Evolutionary conservation across 495 filamentous ascomycete species (phyloP).

Genomic region (Neurospora sp.): DNA sequence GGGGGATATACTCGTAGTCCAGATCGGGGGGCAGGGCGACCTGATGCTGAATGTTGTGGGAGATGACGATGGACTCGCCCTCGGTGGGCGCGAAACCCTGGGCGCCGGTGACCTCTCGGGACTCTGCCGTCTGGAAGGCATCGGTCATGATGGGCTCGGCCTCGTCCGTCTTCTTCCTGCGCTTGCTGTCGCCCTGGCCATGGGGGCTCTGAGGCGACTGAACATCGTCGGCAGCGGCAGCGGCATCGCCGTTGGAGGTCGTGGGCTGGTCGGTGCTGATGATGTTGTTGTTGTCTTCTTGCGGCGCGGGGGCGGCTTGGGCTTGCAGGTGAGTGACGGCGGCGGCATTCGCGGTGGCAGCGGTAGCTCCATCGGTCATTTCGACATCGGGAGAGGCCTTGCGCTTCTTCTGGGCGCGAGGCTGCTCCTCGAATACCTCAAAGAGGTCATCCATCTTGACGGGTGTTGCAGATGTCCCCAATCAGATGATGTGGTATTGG

Average conservation of each 20-base stretch:
- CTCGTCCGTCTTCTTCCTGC: constrained; percentile 60
- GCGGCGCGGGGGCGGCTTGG: background rate
- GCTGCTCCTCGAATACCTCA: constrained; percentile 67
- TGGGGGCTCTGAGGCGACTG: constrained; percentile 4
- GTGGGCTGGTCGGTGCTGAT: too few species aligned
- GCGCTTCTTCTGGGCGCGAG: constrained; percentile 53
- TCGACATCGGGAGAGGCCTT: constrained; percentile 62
- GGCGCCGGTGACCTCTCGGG: constrained; percentile 72
- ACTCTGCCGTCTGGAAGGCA: constrained; percentile 91
- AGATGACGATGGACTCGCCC: constrained; percentile 58
- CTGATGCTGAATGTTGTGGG: constrained; percentile 97
- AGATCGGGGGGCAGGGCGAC: constrained; percentile 81
- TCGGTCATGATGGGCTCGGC: constrained; percentile 82
- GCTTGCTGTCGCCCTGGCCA: constrained; percentile 47
- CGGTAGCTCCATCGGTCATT: constrained; percentile 32
- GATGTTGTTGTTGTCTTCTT: background rate
- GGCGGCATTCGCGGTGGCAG: constrained; percentile 2
- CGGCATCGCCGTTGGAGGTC: constrained; percentile 9
- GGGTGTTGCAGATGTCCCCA: constrained; percentile 3
- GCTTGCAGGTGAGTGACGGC: background rate
- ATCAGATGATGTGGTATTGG: background rate
- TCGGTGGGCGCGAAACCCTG: constrained; percentile 65
- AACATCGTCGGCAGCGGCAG: constrained; percentile 7
- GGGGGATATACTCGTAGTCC: constrained; percentile 79
- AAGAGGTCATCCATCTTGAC: constrained; percentile 69